phyloP scores from a whole-genome alignment of 2,329 filamentous ascomycete species.

The Chaetomium sp. region DNA sequence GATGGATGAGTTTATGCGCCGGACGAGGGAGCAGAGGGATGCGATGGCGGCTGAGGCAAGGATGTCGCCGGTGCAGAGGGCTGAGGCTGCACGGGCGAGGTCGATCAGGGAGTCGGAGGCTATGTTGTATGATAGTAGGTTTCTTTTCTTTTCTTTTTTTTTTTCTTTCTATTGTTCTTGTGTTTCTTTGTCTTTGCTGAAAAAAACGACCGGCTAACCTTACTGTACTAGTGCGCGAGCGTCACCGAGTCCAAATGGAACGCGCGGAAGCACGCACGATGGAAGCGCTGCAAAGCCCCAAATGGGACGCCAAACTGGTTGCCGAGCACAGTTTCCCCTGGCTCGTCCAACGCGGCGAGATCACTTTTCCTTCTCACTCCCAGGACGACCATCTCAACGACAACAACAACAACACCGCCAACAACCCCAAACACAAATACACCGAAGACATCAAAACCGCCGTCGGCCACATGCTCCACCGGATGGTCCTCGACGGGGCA shows the following conservation, averaged over 20 bases:
- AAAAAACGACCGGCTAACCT: not conserved
- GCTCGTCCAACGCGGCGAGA: conserved; percentile 31
- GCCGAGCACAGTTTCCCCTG: conserved; percentile 40
- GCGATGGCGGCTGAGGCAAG: conserved; percentile 39
- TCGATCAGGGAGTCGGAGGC: conserved; percentile 37
- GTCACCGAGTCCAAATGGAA: conserved; percentile 33
- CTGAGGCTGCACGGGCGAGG: conserved; percentile 36
- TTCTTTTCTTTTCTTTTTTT: not conserved
- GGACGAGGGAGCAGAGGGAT: conserved; percentile 34
- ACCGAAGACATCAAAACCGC: conserved; percentile 32
- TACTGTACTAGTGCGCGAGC: conserved; percentile 40
- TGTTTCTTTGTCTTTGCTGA: not conserved
- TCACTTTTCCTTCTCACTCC: not conserved
- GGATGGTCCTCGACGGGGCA: conserved; percentile 44
- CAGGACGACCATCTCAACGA: too few relatives aligned
- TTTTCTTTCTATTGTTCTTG: not conserved
- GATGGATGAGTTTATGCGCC: conserved; percentile 32
- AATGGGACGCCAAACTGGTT: conserved; percentile 44
- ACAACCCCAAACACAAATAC: not conserved
- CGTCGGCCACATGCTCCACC: conserved; percentile 42
- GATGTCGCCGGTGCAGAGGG: conserved; percentile 38
- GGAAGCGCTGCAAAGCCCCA: conserved; percentile 48
- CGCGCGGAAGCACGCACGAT: conserved; percentile 39
- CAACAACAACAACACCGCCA: too few relatives aligned
- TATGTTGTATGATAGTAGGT: conserved; percentile 41